A percentile compares a stretch with the other conserved stretches of the same genome.
Evolutionary conservation across 371 early-diverging fungal genomes (phyloP).

Genomic region (Basidiobolus heterosporus): DNA sequence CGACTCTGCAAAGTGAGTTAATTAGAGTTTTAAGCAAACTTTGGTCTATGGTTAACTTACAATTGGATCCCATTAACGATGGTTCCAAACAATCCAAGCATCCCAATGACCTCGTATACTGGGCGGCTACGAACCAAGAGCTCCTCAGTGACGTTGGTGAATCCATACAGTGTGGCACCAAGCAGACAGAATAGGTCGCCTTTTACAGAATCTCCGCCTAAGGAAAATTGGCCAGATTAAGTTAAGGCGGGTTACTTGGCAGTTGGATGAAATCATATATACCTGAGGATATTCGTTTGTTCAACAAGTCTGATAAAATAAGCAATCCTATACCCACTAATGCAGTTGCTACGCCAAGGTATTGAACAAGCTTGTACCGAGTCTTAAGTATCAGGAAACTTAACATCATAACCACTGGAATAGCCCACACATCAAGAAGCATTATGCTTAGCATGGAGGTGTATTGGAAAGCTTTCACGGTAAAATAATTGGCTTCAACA

Average conservation of each 20-base stretch:
- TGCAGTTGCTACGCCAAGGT: constrained; percentile 39
- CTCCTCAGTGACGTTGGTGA: constrained; percentile 52
- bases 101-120: constrained; percentile 51
- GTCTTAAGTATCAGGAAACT: constrained; percentile 37
- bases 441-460: constrained; percentile 52
- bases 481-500: constrained; percentile 65
- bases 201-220: constrained; percentile 28
- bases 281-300: neutral
- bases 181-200: constrained; percentile 52
- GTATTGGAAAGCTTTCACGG: constrained; percentile 54
- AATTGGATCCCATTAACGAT: constrained; percentile 53
- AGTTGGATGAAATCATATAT: neutral
- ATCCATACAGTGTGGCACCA: constrained; percentile 51
- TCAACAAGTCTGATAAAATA: constrained; percentile 35
- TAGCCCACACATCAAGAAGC: constrained; percentile 60
- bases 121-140: constrained; percentile 44
- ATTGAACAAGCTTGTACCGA: constrained; percentile 42
- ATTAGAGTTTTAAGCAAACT: neutral
- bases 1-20: constrained; percentile 7
- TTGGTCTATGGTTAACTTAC: constrained; percentile 3
- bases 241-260: neutral
- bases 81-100: constrained; percentile 49
- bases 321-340: constrained; percentile 46
- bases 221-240: constrained; percentile 5
- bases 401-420: constrained; percentile 46